A percentile compares a stretch with the other conserved stretches of the same genome.
Evolutionary conservation across 1,139 yeast species (phyloP).

Genomic region (Geotrichum australiense): DNA sequence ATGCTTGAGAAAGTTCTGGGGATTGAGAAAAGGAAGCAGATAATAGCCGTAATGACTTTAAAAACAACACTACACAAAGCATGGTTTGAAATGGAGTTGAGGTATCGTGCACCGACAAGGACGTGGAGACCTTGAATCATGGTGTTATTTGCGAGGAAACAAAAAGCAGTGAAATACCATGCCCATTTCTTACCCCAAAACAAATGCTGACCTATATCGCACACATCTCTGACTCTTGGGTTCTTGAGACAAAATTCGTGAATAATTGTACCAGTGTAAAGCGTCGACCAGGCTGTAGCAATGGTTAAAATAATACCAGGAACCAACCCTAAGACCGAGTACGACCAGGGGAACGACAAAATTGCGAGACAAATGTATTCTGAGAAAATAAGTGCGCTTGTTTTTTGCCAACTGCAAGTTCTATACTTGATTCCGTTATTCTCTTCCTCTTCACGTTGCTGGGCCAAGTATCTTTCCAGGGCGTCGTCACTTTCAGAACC

Average conservation of each 20-base stretch:
- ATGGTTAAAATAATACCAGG: slow-evolving; percentile 53
- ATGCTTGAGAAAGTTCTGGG: slow-evolving; percentile 52
- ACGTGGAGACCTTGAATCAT: slow-evolving; percentile 55
- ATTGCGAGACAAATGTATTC: slow-evolving; percentile 58
- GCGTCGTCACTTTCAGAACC: slow-evolving; percentile 17
- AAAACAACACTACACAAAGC: slow-evolving; percentile 49
- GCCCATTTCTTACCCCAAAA: slow-evolving; percentile 47
- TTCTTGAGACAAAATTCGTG: slow-evolving; percentile 49
- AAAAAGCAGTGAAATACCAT: slow-evolving; percentile 51
- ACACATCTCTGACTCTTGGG: slow-evolving; percentile 47
- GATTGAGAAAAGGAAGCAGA: slow-evolving; percentile 45
- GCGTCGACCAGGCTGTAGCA: slow-evolving; percentile 44
- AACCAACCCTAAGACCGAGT: slow-evolving; percentile 50
- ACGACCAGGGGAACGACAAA: slow-evolving; percentile 60
- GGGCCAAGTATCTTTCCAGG: slow-evolving; percentile 30
- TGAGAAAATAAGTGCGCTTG: slow-evolving; percentile 51
- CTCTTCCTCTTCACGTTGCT: slow-evolving; percentile 29
- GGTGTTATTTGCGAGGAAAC: slow-evolving; percentile 49
- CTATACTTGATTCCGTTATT: slow-evolving; percentile 42
- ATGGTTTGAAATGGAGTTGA: slow-evolving; percentile 48
- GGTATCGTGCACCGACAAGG: slow-evolving; percentile 52
- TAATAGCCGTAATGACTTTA: slow-evolving; percentile 42
- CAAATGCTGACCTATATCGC: slow-evolving; percentile 54
- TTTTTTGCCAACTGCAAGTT: slow-evolving; percentile 51
- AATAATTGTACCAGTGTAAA: slow-evolving; percentile 50